Evolutionary conservation across 805 yeast species (phyloP).

Genomic region (Starmerella apis): DNA sequence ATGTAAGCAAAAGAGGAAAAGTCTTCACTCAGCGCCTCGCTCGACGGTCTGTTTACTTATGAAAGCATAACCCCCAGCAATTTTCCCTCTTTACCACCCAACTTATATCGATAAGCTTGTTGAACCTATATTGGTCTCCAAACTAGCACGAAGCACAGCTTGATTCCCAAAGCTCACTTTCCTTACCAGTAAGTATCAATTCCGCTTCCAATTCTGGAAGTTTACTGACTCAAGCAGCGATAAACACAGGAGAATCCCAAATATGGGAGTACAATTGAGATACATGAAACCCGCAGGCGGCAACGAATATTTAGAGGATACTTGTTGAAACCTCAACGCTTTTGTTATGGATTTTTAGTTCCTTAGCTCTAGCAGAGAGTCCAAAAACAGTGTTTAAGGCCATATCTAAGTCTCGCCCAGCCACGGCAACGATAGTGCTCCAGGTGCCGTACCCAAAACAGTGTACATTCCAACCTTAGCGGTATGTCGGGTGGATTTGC

Average conservation of each 20-base stretch:
- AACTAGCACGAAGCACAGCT: conserved; percentile 5
- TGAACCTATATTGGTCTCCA: background rate
- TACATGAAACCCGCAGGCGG: background rate
- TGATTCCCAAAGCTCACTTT: conserved; percentile 11
- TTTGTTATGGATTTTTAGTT: too few species aligned
- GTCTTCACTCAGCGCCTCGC: conserved; percentile 7
- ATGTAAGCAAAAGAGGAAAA: conserved; percentile 5
- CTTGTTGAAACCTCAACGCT: too few species aligned
- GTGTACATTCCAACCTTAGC: background rate
- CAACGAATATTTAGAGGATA: background rate
- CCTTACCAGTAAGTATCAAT: conserved; percentile 21
- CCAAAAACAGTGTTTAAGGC: too few species aligned
- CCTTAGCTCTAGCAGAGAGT: too few species aligned
- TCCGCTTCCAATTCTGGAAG: background rate
- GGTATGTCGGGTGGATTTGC: background rate
- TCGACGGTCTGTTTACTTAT: conserved; percentile 4
- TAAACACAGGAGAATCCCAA: background rate
- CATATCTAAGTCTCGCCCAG: too few species aligned
- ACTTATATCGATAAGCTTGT: conserved; percentile 3
- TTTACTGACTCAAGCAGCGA: background rate
- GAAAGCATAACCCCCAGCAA: background rate
- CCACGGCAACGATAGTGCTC: too few species aligned
- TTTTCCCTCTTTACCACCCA: conserved; percentile 5
- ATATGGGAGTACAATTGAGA: background rate
- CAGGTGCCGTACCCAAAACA: background rate